Conservation (phyloP, 129 eudicot species). For the Escallonia herrerae region DNA sequence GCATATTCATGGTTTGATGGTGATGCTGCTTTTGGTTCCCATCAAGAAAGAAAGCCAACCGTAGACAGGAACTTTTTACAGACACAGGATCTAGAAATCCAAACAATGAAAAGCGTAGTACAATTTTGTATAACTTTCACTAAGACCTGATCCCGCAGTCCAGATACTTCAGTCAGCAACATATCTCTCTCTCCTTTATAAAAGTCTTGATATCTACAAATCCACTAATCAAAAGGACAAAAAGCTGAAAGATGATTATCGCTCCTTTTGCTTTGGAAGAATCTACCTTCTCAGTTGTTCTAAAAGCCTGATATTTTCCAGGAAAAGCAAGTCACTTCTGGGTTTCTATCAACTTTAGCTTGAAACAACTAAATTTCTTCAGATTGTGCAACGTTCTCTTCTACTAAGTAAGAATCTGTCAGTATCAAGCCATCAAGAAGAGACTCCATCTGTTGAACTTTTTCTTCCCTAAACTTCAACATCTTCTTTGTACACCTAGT, state of each 20-base stretch:
- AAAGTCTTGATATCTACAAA: slow-evolving; percentile 69
- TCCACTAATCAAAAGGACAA: neutral
- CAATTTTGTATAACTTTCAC: neutral
- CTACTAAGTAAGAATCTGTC: slow-evolving; percentile 62
- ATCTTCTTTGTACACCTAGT: slow-evolving; percentile 84
- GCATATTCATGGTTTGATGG: slow-evolving; percentile 18
- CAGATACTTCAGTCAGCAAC: slow-evolving; percentile 70
- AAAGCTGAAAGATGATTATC: slow-evolving; percentile 6
- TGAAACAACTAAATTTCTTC: slow-evolving; percentile 71
- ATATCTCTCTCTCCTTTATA: slow-evolving; percentile 90
- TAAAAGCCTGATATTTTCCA: slow-evolving; percentile 82
- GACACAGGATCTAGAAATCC: slow-evolving; percentile 5
- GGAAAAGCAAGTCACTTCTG: slow-evolving; percentile 94
- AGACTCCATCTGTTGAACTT: slow-evolving; percentile 79
- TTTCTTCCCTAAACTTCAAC: slow-evolving; percentile 92
- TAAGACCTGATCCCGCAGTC: slow-evolving; percentile 73
- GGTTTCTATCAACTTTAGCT: slow-evolving; percentile 75
- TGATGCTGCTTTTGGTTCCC: slow-evolving; percentile 46
- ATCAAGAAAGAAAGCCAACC: slow-evolving; percentile 54
- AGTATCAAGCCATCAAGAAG: slow-evolving; percentile 56
- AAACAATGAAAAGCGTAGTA: slow-evolving; percentile 9
- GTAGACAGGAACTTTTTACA: slow-evolving; percentile 16
- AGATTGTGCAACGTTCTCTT: slow-evolving; percentile 65
- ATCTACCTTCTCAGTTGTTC: slow-evolving; percentile 75
- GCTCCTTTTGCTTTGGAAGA: too few relatives aligned